These are phyloP conservation scores for Narthecium ossifragum DNA, from an alignment of 106 monocot genomes.

Conservation along the genomic window DNA sequence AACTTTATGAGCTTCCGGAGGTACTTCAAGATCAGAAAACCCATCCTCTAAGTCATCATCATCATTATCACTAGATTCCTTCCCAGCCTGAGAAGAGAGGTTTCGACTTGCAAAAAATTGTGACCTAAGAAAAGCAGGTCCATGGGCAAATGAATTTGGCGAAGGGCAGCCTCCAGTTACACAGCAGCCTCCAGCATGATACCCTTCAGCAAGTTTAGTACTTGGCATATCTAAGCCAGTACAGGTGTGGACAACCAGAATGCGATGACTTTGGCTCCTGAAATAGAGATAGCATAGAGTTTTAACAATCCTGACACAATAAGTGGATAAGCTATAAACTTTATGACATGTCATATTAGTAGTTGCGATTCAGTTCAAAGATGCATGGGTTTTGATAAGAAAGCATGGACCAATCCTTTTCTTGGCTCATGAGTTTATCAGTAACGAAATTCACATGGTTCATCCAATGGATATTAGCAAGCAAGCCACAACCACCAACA, in stretches of 20 bases:
- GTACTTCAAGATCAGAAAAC: constrained; percentile 55
- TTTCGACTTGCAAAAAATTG: constrained; percentile 15
- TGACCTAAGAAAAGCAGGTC: background rate
- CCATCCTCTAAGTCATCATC: constrained; percentile 39
- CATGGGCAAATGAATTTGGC: constrained; percentile 3
- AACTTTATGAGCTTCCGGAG: constrained; percentile 17
- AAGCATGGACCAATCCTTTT: too few species aligned
- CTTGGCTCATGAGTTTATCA: too few species aligned
- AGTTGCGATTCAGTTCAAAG: too few species aligned
- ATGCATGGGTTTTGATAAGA: too few species aligned
- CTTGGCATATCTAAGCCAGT: constrained; percentile 4
- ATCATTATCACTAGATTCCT: constrained; percentile 24
- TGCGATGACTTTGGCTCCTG: constrained; percentile 21
- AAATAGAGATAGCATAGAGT: background rate
- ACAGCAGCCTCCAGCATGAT: background rate
- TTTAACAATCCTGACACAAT: background rate
- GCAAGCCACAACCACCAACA: too few species aligned
- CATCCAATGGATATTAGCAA: too few species aligned
- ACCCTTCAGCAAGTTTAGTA: constrained; percentile 9
- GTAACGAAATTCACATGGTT: too few species aligned
- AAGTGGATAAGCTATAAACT: too few species aligned
- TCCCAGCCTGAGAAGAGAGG: constrained; percentile 51
- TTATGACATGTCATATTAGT: too few species aligned
- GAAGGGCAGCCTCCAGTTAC: background rate
- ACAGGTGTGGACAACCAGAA: constrained; percentile 8